phyloP scores from a whole-genome alignment of 2,329 filamentous ascomycete species.

The Microdochium bolleyi region DNA sequence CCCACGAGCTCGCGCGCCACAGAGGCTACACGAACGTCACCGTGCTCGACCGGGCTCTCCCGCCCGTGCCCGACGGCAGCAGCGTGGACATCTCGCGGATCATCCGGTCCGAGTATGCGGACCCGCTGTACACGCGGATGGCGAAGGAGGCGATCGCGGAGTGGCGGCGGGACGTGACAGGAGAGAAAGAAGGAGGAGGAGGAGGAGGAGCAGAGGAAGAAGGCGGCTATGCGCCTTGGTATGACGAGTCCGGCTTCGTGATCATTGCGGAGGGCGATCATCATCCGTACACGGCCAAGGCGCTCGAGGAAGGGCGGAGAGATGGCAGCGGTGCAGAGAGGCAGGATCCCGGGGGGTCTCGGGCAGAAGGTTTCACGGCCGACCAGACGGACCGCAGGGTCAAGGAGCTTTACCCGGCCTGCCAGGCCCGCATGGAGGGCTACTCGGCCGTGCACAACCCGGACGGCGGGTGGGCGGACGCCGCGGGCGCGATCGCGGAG shows the following conservation, averaged over 20 bases:
- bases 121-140: slow-evolving; percentile 52
- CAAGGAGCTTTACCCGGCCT: slow-evolving; percentile 3
- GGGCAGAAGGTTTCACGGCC: background rate
- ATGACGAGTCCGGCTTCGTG: slow-evolving; percentile 1
- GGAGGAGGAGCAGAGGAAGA: background rate
- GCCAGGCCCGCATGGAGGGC: slow-evolving; percentile 4
- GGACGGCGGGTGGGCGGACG: slow-evolving; percentile 11
- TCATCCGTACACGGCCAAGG: background rate
- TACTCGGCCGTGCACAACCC: slow-evolving; percentile 4
- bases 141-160: slow-evolving; percentile 21
- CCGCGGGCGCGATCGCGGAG: slow-evolving; percentile 15
- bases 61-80: slow-evolving; percentile 26
- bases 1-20: slow-evolving; percentile 13
- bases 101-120: slow-evolving; percentile 52
- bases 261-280: background rate
- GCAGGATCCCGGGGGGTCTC: background rate
- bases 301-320: background rate
- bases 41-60: slow-evolving; percentile 24
- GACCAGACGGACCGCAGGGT: background rate
- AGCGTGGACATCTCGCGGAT: slow-evolving; percentile 33
- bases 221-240: slow-evolving; percentile 2
- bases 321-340: background rate
- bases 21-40: slow-evolving; percentile 23
- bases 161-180: slow-evolving; percentile 1
- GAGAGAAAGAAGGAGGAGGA: background rate